Evolutionary conservation across 805 yeast genomes (phyloP).

Genomic region (Clavispora carvajalis): DNA sequence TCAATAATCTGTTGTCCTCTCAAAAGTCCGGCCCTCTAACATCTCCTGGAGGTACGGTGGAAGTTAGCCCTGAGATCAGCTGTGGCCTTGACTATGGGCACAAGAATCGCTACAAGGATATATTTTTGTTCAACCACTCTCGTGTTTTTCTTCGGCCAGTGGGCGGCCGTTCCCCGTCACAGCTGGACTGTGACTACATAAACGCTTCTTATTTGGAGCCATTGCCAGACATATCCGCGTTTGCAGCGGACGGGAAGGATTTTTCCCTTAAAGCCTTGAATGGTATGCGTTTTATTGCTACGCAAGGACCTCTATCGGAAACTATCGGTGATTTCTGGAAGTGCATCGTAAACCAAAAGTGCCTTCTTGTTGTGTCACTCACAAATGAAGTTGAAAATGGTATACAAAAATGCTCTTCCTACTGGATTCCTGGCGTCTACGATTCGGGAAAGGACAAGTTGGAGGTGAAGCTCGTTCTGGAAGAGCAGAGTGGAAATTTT

Average conservation of each 20-base stretch:
- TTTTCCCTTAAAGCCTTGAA: conserved; percentile 5
- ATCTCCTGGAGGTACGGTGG: conserved; percentile 15
- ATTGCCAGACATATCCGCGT: background rate
- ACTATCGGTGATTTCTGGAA: conserved; percentile 87
- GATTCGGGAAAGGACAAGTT: conserved; percentile 22
- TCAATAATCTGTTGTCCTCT: conserved; percentile 31
- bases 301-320: conserved; percentile 78
- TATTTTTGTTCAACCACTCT: conserved; percentile 16
- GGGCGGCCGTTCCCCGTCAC: conserved; percentile 6
- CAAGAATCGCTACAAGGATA: conserved; percentile 18
- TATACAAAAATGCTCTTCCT: conserved; percentile 70
- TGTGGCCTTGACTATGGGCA: conserved; percentile 28
- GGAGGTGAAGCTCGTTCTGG: conserved; percentile 23
- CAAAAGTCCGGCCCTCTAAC: conserved; percentile 2
- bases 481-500: conserved; percentile 9
- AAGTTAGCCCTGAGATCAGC: conserved; percentile 42
- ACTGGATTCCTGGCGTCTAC: conserved; percentile 66
- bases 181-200: conserved; percentile 53
- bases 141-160: conserved; percentile 15
- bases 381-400: conserved; percentile 75
- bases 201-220: conserved; percentile 72
- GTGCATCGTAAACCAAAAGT: conserved; percentile 57
- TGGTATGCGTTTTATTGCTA: conserved; percentile 54
- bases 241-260: background rate
- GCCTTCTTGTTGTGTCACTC: conserved; percentile 66